Base-by-base conservation (phyloP, 306 rosid species). In the Pterocarpus macrocarpus region DNA sequence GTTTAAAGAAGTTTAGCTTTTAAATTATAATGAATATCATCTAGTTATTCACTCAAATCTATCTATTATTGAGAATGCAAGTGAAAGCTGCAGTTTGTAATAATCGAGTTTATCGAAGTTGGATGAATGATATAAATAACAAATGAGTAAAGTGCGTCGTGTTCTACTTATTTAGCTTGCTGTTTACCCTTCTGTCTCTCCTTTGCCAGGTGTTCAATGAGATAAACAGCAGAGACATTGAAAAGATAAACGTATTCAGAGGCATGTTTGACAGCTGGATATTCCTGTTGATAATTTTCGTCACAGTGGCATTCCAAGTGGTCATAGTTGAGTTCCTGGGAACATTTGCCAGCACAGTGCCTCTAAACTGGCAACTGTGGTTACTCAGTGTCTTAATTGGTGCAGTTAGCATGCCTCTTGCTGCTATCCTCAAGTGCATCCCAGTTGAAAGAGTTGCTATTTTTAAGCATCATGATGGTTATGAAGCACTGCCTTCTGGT, bases 341-440 rank as follows among this genome's bases (percentile, higher is more conserved):
- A 22, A 57, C 88, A 8, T 85, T 95, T 76, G 99, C 98, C 16
- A 88, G 97, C 92, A 95, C 98, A 10, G 99, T 93, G 43, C 98
- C 99, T 63, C 89, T 95, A 11, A 91, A 77, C 86, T 90, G 99
- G 99, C 86, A 89, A 87, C 38, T 95, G 16, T 95, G 99, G 99
- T 64, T 88, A 70, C 88, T 93, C 41, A 87, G 96, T 68, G 45
- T 95, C 71, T 32, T 90, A 64, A 81, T 92, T 68, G 99, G 99
- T 79, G 88, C 85, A 3, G 77, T 91, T n/a, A 90, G 98, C 88
- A 59, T 95, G 88, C 94, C 87, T 12, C 38, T 95, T 64, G 93
- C 94, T 77, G 93, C 87, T 45, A 85, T 93, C 73, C 43, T 95
- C 47, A 95, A 95, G 87, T 85, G 87, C 90, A 89, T 95, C 52